Base-by-base conservation (phyloP, 495 filamentous ascomycete species). In the Penicillium daleae region DNA sequence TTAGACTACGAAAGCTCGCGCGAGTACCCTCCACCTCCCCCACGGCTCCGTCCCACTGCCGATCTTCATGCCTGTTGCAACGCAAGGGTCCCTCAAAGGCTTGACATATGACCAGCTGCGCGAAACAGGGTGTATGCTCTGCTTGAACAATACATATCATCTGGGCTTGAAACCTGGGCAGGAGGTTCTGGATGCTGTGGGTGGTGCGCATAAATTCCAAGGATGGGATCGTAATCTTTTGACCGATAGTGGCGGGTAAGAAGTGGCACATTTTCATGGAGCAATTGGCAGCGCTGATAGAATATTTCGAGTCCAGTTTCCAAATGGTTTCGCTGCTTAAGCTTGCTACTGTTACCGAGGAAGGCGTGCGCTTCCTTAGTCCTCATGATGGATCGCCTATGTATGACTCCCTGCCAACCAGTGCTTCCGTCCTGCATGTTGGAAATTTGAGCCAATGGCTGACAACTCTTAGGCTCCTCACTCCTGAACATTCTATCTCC, bases 281-380 rank as follows among this genome's bases (percentile, higher is more conserved):
- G 10, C n/a, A 26, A 31, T n/a, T 7, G 26, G n/a, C 32, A 52
- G 40, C 12, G 55, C 66, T 73, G 33, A 73, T 66, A 37, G n/a
- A 3, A 26, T 27, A 32, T 21, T n/a, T 46, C 53, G 9, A 40
- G 33, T 29, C 49, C 37, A 97, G 95, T 44, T 99, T 98, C 76
- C 95, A 99, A 74, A 98, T 98, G 93, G 96, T 99, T 17, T 96
- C 92, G 39, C 82, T 99, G 10, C 85, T 97, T n/a, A 90, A 97
- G 68, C 85, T 98, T 21, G 94, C 95, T 42, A 92, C 88, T 60
- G 86, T 98, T 60, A 97, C 96, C 26, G 95, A 99, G 74, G 91
- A 97, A 74, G 95, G 95, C 32, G 96, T 99, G 22, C 87, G 91
- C 46, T 99, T 98, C 71, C 85, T 97, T 3, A 93, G 90, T 57